These are phyloP conservation scores for Aegilops bicornis DNA, from an alignment of 176 grass and related monocot genomes.

Conservation along the genomic window DNA sequence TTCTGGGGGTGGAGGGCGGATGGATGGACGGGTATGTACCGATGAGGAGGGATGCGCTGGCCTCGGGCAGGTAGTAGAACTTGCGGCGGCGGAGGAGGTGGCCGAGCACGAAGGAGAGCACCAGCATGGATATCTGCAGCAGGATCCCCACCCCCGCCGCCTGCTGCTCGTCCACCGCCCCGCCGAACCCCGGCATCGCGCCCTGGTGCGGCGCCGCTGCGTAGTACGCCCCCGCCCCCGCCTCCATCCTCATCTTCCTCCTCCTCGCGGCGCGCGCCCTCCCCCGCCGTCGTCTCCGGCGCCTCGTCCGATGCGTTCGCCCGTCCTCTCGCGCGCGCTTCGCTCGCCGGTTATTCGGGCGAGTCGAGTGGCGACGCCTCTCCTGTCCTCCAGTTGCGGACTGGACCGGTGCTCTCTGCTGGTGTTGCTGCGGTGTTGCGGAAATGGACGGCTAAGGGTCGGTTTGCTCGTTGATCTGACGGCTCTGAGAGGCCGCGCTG, in stretches of 20 bases:
- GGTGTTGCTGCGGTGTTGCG: neutral
- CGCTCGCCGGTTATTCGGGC: slow-evolving; percentile 7
- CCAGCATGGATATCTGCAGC: slow-evolving; percentile 96
- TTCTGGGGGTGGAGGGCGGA: neutral
- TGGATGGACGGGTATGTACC: slow-evolving; percentile 30
- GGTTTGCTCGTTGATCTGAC: neutral
- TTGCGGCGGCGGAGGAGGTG: slow-evolving; percentile 85
- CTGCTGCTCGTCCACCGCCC: slow-evolving; percentile 71
- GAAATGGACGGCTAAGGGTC: neutral
- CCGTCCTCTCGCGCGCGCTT: neutral
- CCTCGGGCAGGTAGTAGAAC: slow-evolving; percentile 91
- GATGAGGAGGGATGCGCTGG: slow-evolving; percentile 89
- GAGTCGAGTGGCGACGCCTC: neutral
- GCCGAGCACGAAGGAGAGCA: slow-evolving; percentile 83
- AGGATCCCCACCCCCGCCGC: slow-evolving; percentile 91
- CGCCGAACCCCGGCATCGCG: slow-evolving; percentile 3
- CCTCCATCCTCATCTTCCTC: neutral
- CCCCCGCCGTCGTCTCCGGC: neutral
- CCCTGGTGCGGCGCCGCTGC: slow-evolving; percentile 24
- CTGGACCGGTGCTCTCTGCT: neutral
- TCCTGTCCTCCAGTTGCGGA: slow-evolving; percentile 12
- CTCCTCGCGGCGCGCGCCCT: neutral
- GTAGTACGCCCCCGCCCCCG: neutral
- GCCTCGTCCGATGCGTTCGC: neutral
- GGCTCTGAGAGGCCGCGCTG: neutral